Evolutionary conservation across 164 flowering plant genomes (phyloP).

Genomic region (Umbellularia californica): DNA sequence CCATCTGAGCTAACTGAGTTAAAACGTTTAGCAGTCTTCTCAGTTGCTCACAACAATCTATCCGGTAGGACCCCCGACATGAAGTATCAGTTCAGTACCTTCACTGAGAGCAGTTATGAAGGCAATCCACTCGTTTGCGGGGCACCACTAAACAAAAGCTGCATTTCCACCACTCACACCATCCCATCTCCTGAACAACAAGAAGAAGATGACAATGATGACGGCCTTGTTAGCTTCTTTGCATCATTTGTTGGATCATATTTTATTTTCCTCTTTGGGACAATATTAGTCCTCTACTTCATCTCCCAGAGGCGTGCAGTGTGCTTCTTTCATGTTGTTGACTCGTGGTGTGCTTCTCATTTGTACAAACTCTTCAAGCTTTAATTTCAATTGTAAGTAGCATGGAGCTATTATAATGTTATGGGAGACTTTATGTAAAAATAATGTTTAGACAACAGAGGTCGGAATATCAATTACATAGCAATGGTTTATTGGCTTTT

Average conservation of each 20-base stretch:
- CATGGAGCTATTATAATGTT: too few species aligned
- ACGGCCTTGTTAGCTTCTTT: background rate
- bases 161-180: background rate
- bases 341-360: too few species aligned
- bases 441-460: too few species aligned
- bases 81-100: constrained; percentile 17
- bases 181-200: too few species aligned
- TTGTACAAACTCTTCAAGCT: too few species aligned
- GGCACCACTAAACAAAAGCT: background rate
- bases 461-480: too few species aligned
- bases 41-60: constrained; percentile 23
- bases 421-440: too few species aligned
- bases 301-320: background rate
- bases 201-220: background rate
- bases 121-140: constrained; percentile 15
- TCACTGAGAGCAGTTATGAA: constrained; percentile 15
- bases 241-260: constrained; percentile 5
- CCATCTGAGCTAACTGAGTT: constrained; percentile 17
- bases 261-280: background rate
- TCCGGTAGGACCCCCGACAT: constrained; percentile 13
- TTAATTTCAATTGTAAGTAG: too few species aligned
- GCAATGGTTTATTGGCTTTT: too few species aligned
- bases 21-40: constrained; percentile 6
- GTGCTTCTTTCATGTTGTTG: too few species aligned
- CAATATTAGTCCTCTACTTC: background rate